These are phyloP conservation scores for Apiosordaria backusii DNA, from an alignment of 495 filamentous ascomycete species.

Conservation along the genomic window DNA sequence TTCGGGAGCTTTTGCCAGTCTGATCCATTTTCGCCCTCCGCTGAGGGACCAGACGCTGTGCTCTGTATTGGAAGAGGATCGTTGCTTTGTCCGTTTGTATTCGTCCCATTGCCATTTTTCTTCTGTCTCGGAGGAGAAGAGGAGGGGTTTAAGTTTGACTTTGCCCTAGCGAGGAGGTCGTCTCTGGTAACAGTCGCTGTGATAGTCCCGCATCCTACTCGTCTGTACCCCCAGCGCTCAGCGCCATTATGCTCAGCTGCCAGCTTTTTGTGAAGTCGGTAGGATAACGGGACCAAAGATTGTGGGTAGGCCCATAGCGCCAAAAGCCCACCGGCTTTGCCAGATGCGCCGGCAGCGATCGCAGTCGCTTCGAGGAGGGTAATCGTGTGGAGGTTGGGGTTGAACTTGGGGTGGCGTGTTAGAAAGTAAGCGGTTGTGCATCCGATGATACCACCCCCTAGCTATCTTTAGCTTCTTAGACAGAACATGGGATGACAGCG, in stretches of 20 bases:
- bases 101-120: background rate
- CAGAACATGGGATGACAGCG: background rate
- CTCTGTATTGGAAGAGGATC: constrained; percentile 34
- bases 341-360: constrained; percentile 87
- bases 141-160: constrained; percentile 7
- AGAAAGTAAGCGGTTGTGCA: constrained; percentile 92
- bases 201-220: constrained; percentile 71
- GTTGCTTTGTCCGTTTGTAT: constrained; percentile 1
- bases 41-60: constrained; percentile 16
- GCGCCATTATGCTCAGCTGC: constrained; percentile 81
- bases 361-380: constrained; percentile 85
- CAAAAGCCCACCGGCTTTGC: constrained; percentile 90
- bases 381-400: constrained; percentile 69
- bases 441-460: constrained; percentile 94
- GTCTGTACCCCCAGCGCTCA: constrained; percentile 83
- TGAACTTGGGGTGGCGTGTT: constrained; percentile 80
- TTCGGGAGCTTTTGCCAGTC: constrained; percentile 67
- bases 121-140: background rate
- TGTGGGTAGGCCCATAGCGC: constrained; percentile 90
- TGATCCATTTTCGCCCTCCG: constrained; percentile 21
- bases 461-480: background rate
- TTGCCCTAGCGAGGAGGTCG: constrained; percentile 34
- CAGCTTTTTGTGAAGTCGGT: constrained; percentile 75
- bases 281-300: constrained; percentile 83
- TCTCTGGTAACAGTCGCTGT: constrained; percentile 51